Percentiles rank a stretch among this genome's conserved stretches.
phyloP scores from a whole-genome alignment of 106 monocot genomes.

The Dendrobium chrysotoxum region DNA sequence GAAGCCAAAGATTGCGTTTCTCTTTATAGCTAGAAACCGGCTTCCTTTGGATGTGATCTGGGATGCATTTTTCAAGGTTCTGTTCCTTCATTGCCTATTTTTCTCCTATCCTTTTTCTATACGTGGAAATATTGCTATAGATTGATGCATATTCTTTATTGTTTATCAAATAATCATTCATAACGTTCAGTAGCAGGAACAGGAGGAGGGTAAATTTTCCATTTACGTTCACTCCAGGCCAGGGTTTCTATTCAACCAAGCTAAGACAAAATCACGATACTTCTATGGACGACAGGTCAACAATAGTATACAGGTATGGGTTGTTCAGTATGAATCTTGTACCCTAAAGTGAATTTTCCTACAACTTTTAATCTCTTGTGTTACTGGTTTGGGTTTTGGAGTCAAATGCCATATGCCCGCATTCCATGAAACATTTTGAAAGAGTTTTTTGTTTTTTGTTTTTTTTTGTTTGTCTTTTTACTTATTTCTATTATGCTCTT shows the following conservation, averaged over 20 bases:
- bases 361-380: neutral
- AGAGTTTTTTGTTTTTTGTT: neutral
- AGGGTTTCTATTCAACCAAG: constrained; percentile 70
- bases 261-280: constrained; percentile 53
- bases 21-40: constrained; percentile 85
- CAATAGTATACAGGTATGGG: constrained; percentile 78
- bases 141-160: neutral
- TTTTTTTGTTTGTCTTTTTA: neutral
- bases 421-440: neutral
- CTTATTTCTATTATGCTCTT: neutral
- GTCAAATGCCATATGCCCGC: neutral
- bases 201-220: constrained; percentile 64
- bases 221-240: constrained; percentile 86
- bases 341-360: neutral
- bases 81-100: neutral
- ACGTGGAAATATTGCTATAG: too few relatives aligned
- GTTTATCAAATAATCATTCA: neutral
- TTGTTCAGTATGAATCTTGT: neutral
- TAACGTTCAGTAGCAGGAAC: constrained; percentile 35
- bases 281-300: constrained; percentile 90
- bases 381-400: neutral
- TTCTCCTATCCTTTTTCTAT: neutral
- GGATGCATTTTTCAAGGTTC: constrained; percentile 83
- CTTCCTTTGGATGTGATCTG: constrained; percentile 79
- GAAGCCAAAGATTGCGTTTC: constrained; percentile 72